Evolutionary conservation across 208 protist genomes (phyloP).

Genomic region (Naegleria lovaniensis): DNA sequence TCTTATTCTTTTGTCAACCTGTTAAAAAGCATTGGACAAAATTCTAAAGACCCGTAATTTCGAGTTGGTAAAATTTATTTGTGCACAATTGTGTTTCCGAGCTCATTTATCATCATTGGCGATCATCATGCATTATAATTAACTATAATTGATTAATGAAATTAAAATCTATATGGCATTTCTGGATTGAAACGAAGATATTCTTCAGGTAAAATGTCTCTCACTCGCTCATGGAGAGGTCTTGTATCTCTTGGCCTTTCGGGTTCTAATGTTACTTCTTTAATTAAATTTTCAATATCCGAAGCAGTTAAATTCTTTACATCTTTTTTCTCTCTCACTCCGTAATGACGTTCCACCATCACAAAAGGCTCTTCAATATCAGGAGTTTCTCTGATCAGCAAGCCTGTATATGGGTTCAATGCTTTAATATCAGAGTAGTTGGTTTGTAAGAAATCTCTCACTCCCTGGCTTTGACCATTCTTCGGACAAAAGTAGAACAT

Average conservation of each 20-base stretch:
- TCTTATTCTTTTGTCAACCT: too few species aligned
- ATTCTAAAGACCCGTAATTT: too few species aligned
- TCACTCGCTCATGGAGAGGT: background rate
- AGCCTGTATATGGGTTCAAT: background rate
- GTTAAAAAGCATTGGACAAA: too few species aligned
- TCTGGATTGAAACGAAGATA: background rate
- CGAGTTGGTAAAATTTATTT: too few species aligned
- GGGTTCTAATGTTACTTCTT: background rate
- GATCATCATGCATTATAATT: background rate
- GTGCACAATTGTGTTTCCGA: background rate
- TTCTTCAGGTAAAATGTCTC: background rate
- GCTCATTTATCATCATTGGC: background rate
- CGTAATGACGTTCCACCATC: background rate
- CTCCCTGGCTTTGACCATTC: background rate
- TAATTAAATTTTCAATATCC: background rate
- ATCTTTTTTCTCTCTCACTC: background rate
- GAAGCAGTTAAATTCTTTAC: background rate
- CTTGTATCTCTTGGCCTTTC: background rate
- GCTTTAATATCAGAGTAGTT: background rate
- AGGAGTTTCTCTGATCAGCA: background rate
- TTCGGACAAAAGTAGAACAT: background rate
- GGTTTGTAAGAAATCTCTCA: background rate
- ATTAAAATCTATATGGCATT: background rate
- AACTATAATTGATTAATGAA: background rate
- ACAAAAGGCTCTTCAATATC: background rate